A percentile compares a stretch with the other conserved stretches of the same genome.
phyloP scores from a whole-genome alignment of 148 eudicot genomes.

The Spergularia bocconei region DNA sequence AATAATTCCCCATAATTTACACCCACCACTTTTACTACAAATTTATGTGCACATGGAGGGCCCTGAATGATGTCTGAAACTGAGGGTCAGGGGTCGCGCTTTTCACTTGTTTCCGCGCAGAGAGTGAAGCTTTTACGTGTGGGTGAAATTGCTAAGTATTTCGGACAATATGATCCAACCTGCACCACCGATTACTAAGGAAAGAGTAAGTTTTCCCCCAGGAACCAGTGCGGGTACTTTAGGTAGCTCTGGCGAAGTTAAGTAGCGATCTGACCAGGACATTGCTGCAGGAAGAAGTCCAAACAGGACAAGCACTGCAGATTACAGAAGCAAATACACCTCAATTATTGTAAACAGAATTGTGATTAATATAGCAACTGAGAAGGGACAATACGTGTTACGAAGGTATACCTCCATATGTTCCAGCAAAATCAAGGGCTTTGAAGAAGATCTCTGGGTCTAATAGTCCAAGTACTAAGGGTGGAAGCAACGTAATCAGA shows the following conservation, averaged over 20 bases:
- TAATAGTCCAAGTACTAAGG: conserved; percentile 58
- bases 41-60: conserved; percentile 12
- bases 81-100: neutral
- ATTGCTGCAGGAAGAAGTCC: conserved; percentile 91
- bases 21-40: conserved; percentile 1
- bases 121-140: conserved; percentile 4
- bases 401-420: conserved; percentile 77
- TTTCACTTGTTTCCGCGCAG: neutral
- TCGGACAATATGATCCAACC: conserved; percentile 61
- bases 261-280: conserved; percentile 87
- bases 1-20: neutral
- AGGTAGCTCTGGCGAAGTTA: conserved; percentile 36
- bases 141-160: conserved; percentile 50
- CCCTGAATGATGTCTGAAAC: conserved; percentile 5
- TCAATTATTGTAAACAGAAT: neutral
- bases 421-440: conserved; percentile 96
- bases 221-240: conserved; percentile 62
- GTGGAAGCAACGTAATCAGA: conserved; percentile 73
- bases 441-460: conserved; percentile 95
- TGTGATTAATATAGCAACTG: neutral
- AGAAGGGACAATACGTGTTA: neutral
- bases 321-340: neutral
- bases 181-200: conserved; percentile 67
- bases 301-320: conserved; percentile 78
- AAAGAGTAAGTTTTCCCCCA: conserved; percentile 78